These are phyloP conservation scores for Medakamo hakoo DNA, from an alignment of 139 green algal genomes.

Conservation along the genomic window DNA sequence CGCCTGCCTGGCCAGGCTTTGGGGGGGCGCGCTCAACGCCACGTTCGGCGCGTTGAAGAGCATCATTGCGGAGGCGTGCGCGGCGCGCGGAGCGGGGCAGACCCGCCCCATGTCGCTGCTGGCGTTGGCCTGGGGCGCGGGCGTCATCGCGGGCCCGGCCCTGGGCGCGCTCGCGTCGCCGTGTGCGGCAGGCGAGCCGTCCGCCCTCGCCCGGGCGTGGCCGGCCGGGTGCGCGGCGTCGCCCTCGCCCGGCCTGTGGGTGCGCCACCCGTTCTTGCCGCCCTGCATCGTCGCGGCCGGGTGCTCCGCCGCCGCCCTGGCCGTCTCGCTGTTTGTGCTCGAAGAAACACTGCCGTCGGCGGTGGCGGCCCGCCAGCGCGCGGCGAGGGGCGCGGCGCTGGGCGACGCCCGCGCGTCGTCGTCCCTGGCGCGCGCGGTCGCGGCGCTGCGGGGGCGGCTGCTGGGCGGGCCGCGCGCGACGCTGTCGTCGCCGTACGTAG, in stretches of 20 bases:
- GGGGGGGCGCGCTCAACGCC: conserved; percentile 43
- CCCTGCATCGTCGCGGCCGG: conserved; percentile 28
- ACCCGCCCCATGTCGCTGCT: conserved; percentile 10
- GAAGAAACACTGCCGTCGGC: conserved; percentile 35
- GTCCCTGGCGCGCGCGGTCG: no score
- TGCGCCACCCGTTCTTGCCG: conserved; percentile 30
- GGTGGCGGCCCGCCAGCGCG: conserved; percentile 1
- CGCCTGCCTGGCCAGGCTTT: conserved; percentile 17
- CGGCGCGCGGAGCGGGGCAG: neutral
- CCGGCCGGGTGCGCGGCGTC: neutral
- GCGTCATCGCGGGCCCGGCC: conserved; percentile 10
- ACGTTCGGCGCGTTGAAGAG: conserved; percentile 37
- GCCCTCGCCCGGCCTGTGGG: conserved; percentile 10
- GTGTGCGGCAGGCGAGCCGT: conserved; percentile 4
- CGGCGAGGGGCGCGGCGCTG: no score
- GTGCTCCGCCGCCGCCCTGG: conserved; percentile 11
- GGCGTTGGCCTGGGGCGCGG: conserved; percentile 12
- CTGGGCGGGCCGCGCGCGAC: no score
- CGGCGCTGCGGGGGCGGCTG: no score
- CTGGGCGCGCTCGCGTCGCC: conserved; percentile 16
- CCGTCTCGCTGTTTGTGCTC: conserved; percentile 23
- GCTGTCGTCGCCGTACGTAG: no score
- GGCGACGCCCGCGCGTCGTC: no score
- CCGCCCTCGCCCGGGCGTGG: neutral
- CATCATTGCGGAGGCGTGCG: conserved; percentile 21